These are phyloP conservation scores for Baudoinia panamericana DNA, from an alignment of 495 filamentous ascomycete species.

Conservation along the genomic window DNA sequence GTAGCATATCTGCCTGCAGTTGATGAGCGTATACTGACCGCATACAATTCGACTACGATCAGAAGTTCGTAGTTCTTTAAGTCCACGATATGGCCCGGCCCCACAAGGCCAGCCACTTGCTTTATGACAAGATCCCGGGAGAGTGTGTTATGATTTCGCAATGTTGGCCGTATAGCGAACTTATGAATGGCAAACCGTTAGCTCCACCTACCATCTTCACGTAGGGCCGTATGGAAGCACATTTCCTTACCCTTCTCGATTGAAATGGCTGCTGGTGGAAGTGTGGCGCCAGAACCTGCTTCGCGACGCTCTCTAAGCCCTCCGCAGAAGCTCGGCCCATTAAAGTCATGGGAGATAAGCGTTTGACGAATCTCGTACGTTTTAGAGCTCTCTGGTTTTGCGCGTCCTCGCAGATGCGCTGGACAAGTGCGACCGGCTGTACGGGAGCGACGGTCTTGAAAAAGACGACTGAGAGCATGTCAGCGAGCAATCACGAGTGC, in stretches of 20 bases:
- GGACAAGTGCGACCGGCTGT: conserved; percentile 69
- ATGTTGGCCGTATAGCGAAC: conserved; percentile 82
- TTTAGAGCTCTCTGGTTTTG: conserved; percentile 35
- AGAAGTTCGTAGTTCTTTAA: conserved; percentile 68
- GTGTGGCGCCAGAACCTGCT: conserved; percentile 52
- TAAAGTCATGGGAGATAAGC: conserved; percentile 65
- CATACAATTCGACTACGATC: conserved; percentile 78
- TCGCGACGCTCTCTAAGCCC: conserved; percentile 59
- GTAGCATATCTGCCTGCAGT: not conserved
- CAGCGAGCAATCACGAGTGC: conserved; percentile 7
- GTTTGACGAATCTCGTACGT: conserved; percentile 61
- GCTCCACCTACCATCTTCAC: too few relatives aligned
- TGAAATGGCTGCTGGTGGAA: conserved; percentile 41
- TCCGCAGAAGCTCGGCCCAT: conserved; percentile 68
- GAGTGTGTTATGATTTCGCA: conserved; percentile 65
- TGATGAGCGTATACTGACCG: conserved; percentile 43
- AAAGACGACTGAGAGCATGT: conserved; percentile 40
- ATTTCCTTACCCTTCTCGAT: conserved; percentile 10
- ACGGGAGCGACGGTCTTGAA: conserved; percentile 54
- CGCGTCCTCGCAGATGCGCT: conserved; percentile 57
- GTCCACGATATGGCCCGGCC: conserved; percentile 64
- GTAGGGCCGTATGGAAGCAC: not conserved
- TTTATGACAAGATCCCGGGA: conserved; percentile 67
- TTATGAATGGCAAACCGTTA: conserved; percentile 25
- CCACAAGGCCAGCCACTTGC: conserved; percentile 56